Base-by-base conservation (phyloP, 2,329 filamentous ascomycete species). In the Geosmithia putterillii region DNA sequence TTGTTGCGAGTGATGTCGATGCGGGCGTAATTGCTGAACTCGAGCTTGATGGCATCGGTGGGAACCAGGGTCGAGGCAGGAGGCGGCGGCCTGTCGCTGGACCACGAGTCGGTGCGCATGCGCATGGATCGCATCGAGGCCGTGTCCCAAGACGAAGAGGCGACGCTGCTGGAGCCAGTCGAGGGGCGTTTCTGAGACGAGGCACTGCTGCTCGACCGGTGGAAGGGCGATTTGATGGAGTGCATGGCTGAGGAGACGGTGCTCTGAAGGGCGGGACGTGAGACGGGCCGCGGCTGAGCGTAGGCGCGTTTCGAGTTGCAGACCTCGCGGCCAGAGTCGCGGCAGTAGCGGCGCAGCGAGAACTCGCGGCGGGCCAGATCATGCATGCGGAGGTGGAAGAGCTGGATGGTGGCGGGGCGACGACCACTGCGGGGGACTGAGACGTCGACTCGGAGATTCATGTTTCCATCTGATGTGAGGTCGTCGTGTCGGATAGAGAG, bases 1-100 rank as follows among this genome's bases (percentile, higher is more conserved):
- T 77, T 80, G 42, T 73, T 67, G 37, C 86, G 78, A 51, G 76
- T 79, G 42, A 98, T 66, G 50, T 95, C 85, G 36, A 96, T 79
- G 53, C 92, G 87, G 2, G 90, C 90, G 59, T 98, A 98, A 66
- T 96, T 98, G 51, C 87, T 94, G 59, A 95, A 98, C 59, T 96
- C 90, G 28, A 98, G 74, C 63, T 88, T 86, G 59, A 90, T 84
- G 32, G 75, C 82, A 60, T 94, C 87, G 45, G 81, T 85, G 17
- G 85, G 76, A 38, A 69, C 55, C 43, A 62, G 54, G 37, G 53
- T 53, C 36, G 63, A 60, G 43, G 58, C 65, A 20, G 59, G 54
- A 45, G 44, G 57, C 58, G 22, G 52, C 46, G 34, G 55, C 54
- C 42, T 51, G 47, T 36, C 48, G 46, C 42, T 52, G 46, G 38